A percentile compares a stretch with the other conserved stretches of the same genome.
Evolutionary conservation across 352 stramenopile genomes (phyloP).

Genomic region (Pythium aquatile): DNA sequence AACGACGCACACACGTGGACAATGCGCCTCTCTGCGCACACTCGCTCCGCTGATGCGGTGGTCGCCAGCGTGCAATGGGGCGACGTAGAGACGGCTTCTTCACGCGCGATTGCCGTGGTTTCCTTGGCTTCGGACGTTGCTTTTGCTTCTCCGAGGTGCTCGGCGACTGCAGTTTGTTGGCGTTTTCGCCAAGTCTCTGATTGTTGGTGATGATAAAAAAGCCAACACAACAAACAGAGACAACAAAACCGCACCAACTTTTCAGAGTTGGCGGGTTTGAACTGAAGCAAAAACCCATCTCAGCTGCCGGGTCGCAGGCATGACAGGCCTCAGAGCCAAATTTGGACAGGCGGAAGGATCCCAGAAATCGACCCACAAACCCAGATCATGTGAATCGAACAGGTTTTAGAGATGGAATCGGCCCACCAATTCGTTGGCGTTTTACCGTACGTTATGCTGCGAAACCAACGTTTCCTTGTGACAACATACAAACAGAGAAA

Average conservation of each 20-base stretch:
- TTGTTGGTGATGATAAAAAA: constrained; percentile 29
- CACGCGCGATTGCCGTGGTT: constrained; percentile 1
- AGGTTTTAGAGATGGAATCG: neutral
- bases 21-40: neutral
- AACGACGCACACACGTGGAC: neutral
- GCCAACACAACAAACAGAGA: constrained; percentile 6
- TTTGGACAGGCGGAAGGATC: neutral
- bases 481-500: constrained; percentile 1
- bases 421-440: neutral
- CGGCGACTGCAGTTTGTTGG: constrained; percentile 17
- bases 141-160: constrained; percentile 14
- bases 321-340: neutral
- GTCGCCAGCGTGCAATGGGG: neutral
- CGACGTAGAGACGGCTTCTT: neutral
- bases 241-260: constrained; percentile 5
- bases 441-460: neutral
- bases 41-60: neutral
- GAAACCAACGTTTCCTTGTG: neutral
- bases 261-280: constrained; percentile 11
- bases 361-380: neutral
- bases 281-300: constrained; percentile 5
- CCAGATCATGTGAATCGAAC: neutral
- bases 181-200: constrained; percentile 9
- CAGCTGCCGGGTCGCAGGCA: neutral
- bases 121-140: neutral